Conservation (phyloP, 2,329 filamentous ascomycete genomes). For the Alternaria panax region DNA sequence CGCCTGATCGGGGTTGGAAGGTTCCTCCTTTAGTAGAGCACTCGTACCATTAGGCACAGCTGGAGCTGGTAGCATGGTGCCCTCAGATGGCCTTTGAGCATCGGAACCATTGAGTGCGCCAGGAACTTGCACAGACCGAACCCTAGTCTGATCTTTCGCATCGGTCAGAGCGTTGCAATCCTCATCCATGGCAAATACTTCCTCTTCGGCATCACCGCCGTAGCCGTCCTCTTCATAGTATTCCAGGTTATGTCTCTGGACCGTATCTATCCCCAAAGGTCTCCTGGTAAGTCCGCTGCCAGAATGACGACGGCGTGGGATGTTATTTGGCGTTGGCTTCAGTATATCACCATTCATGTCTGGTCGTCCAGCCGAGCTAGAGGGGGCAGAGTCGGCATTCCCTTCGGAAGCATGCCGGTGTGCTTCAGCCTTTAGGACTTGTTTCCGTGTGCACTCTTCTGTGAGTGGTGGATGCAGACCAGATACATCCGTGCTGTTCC, state of each 20-base stretch:
- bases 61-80: conserved; percentile 46
- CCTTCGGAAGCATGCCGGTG: conserved; percentile 42
- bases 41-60: conserved; percentile 26
- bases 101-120: neutral
- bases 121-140: conserved; percentile 5
- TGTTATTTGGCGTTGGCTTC: conserved; percentile 36
- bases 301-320: conserved; percentile 75
- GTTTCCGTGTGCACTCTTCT: conserved; percentile 51
- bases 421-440: conserved; percentile 53
- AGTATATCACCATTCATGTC: conserved; percentile 26
- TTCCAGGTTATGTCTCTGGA: conserved; percentile 76
- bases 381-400: conserved; percentile 18
- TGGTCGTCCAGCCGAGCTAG: conserved; percentile 20
- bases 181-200: conserved; percentile 73
- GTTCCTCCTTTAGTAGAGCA: conserved; percentile 23
- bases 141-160: conserved; percentile 9
- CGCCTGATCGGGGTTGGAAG: conserved; percentile 55
- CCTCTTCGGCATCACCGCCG: conserved; percentile 76
- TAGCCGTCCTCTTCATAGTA: conserved; percentile 93
- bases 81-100: conserved; percentile 18
- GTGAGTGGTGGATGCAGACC: conserved; percentile 32
- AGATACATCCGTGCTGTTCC: conserved; percentile 50
- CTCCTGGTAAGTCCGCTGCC: conserved; percentile 83
- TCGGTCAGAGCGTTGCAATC: conserved; percentile 30
- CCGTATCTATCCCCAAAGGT: conserved; percentile 68